Conservation (phyloP, 2,329 filamentous ascomycete species). For the Talaromyces sp. region DNA sequence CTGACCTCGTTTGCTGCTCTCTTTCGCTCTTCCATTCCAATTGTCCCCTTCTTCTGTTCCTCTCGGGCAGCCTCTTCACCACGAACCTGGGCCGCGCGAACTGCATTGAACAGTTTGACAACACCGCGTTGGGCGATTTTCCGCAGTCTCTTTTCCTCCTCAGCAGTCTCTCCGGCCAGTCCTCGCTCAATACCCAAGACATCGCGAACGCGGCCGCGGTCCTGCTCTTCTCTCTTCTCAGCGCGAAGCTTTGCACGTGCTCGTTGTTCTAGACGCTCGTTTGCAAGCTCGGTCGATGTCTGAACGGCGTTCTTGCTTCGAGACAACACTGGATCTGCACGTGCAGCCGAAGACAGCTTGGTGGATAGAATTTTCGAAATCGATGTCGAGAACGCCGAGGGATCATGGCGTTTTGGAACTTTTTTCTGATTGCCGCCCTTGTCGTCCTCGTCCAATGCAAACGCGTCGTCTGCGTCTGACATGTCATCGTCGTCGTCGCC, state of each 20-base stretch:
- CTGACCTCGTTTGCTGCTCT: conserved; percentile 94
- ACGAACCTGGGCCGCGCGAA: conserved; percentile 85
- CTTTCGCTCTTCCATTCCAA: conserved; percentile 74
- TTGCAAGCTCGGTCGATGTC: conserved; percentile 65
- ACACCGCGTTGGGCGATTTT: conserved; percentile 92
- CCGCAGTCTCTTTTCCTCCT: conserved; percentile 71
- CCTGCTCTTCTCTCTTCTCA: conserved; percentile 71
- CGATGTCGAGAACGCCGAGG: conserved; percentile 82
- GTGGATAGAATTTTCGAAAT: conserved; percentile 89
- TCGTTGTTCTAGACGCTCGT: conserved; percentile 74
- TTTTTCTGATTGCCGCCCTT: conserved; percentile 34
- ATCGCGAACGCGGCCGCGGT: conserved; percentile 85
- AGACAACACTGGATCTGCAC: conserved; percentile 84
- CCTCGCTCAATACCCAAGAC: conserved; percentile 62
- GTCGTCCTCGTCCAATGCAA: conserved; percentile 16
- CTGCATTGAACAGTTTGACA: conserved; percentile 92
- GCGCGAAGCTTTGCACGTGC: conserved; percentile 73
- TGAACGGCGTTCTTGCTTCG: conserved; percentile 71
- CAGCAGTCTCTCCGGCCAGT: conserved; percentile 51
- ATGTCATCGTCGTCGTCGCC: conserved; percentile 29
- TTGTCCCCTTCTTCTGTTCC: conserved; percentile 63
- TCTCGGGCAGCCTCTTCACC: conserved; percentile 67
- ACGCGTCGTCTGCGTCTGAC: conserved; percentile 30
- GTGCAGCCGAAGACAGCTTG: conserved; percentile 76
- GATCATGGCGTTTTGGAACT: conserved; percentile 76